Evolutionary conservation across 805 yeast species (phyloP).

Genomic region (Torulaspora quercuum): DNA sequence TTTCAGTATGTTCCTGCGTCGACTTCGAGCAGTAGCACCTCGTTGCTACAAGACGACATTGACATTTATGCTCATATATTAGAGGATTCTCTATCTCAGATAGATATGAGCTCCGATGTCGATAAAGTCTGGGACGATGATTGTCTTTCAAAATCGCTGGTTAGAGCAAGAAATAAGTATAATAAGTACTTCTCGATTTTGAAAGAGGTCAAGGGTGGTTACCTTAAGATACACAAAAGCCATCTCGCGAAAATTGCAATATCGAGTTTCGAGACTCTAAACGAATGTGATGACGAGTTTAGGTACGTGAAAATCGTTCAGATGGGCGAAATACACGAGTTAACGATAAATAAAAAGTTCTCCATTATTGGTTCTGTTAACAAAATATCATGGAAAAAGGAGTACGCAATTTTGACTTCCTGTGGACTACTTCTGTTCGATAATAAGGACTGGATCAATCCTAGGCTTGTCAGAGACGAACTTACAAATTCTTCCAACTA

Average conservation of each 20-base stretch:
- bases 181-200: conserved; percentile 24
- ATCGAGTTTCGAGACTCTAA: conserved; percentile 27
- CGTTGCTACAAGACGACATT: conserved; percentile 24
- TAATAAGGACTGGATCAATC: conserved; percentile 31
- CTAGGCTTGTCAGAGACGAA: conserved; percentile 26
- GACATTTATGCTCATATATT: conserved; percentile 30
- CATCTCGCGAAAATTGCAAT: conserved; percentile 26
- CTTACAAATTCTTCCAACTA: conserved; percentile 28
- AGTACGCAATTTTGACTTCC: conserved; percentile 48
- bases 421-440: conserved; percentile 48
- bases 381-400: conserved; percentile 42
- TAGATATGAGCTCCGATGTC: conserved; percentile 16
- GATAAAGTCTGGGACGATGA: conserved; percentile 14
- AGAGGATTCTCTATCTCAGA: conserved; percentile 16
- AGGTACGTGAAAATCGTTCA: conserved; percentile 31
- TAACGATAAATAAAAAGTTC: conserved; percentile 30
- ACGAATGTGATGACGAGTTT: conserved; percentile 16
- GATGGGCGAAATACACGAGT: conserved; percentile 41
- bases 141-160: conserved; percentile 6
- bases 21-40: conserved; percentile 15
- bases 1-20: conserved; percentile 21
- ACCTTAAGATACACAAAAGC: conserved; percentile 32
- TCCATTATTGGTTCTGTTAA: conserved; percentile 32
- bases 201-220: conserved; percentile 35
- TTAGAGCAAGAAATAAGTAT: conserved; percentile 15